These are phyloP conservation scores for Coriaria nepalensis DNA, from an alignment of 306 rosid species.

Conservation along the genomic window DNA sequence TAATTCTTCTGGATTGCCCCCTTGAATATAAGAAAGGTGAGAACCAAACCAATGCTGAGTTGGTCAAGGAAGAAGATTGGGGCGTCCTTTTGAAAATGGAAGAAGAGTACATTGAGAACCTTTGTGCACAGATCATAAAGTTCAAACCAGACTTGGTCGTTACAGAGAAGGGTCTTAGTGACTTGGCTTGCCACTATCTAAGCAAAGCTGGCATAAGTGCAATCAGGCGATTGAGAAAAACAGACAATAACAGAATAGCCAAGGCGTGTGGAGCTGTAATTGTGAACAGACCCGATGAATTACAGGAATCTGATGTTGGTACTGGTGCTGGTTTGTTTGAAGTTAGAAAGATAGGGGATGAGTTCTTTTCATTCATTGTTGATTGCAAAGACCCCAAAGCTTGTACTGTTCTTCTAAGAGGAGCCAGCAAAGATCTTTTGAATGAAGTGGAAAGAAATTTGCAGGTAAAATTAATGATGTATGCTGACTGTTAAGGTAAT, in stretches of 20 bases:
- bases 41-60: constrained; percentile 90
- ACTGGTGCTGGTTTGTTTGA: constrained; percentile 92
- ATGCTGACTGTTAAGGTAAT: not conserved
- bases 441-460: constrained; percentile 88
- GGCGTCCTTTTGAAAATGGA: constrained; percentile 69
- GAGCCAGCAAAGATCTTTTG: constrained; percentile 84
- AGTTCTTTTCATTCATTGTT: constrained; percentile 63
- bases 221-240: constrained; percentile 82
- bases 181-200: constrained; percentile 85
- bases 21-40: constrained; percentile 93
- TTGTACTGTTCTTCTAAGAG: constrained; percentile 71
- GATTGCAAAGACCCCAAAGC: constrained; percentile 93
- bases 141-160: constrained; percentile 84
- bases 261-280: constrained; percentile 93
- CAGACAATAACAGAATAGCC: constrained; percentile 83
- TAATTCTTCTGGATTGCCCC: constrained; percentile 79
- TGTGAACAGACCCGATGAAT: constrained; percentile 86
- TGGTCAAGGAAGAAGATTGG: constrained; percentile 91
- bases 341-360: constrained; percentile 91
- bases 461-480: constrained; percentile 37
- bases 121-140: constrained; percentile 73
- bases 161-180: constrained; percentile 95
- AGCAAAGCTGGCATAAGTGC: constrained; percentile 83
- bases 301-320: constrained; percentile 89
- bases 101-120: constrained; percentile 79